These are phyloP conservation scores for Colletotrichum sp. DNA, from an alignment of 2,329 filamentous ascomycete genomes.

Conservation along the genomic window DNA sequence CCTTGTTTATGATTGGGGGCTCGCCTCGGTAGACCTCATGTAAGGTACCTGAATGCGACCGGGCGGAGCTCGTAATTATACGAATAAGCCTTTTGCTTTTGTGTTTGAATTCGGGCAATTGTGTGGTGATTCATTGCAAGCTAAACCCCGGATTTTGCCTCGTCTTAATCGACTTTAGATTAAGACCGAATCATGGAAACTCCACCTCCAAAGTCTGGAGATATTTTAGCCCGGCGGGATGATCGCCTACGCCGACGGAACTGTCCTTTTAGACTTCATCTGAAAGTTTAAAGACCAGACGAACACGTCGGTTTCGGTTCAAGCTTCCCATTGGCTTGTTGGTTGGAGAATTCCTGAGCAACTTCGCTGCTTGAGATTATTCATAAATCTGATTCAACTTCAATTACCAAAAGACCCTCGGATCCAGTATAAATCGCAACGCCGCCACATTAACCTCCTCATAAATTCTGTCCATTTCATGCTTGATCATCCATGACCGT, in stretches of 20 bases:
- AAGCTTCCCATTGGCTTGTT: not conserved
- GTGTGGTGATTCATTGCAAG: not conserved
- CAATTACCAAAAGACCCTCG: not conserved
- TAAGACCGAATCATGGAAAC: not conserved
- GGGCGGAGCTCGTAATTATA: not conserved
- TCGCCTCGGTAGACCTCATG: not conserved
- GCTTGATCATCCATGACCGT: not conserved
- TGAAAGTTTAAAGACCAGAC: not conserved
- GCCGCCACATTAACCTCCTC: not conserved
- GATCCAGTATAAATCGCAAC: not conserved
- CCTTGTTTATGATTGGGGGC: not conserved
- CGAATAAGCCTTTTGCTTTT: not conserved
- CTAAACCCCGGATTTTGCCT: not conserved
- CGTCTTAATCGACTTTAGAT: not conserved
- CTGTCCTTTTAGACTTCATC: not conserved
- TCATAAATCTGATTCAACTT: not conserved
- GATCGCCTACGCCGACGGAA: not conserved
- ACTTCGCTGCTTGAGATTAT: not conserved
- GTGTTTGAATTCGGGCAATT: not conserved
- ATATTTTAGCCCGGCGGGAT: not conserved
- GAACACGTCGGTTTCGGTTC: not conserved
- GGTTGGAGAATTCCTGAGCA: not conserved
- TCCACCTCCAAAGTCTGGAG: not conserved
- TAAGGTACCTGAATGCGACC: not conserved
- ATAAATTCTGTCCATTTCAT: not conserved